Evolutionary conservation across 352 stramenopile species (phyloP).

Genomic region (Globisporangium viniferum): DNA sequence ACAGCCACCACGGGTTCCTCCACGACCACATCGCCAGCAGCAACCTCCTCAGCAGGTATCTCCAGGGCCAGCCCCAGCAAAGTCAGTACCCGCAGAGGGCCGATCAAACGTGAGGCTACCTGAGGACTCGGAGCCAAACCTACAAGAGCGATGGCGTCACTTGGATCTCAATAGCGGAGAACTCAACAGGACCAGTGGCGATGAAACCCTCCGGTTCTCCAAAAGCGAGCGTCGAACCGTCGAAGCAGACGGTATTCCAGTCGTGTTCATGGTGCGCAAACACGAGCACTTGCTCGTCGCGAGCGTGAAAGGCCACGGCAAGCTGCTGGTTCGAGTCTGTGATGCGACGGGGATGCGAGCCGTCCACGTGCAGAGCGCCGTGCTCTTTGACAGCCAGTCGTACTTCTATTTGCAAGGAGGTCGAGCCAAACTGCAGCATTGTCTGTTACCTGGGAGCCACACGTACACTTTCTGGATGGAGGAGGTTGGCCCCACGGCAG

Average conservation of each 20-base stretch:
- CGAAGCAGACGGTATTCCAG: conserved; percentile 23
- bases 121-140: no score
- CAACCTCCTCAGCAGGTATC: background rate
- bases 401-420: conserved; percentile 53
- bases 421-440: conserved; percentile 37
- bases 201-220: conserved; percentile 29
- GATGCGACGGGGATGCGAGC: conserved; percentile 44
- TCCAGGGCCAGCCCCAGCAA: no score
- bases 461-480: conserved; percentile 78
- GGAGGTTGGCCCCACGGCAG: conserved; percentile 20
- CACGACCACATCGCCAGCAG: conserved; percentile 8
- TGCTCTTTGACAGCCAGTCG: conserved; percentile 70
- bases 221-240: conserved; percentile 29
- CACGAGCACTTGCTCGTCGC: conserved; percentile 61
- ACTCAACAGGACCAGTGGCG: background rate
- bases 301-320: conserved; percentile 45
- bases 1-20: conserved; percentile 14
- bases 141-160: background rate
- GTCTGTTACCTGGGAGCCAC: conserved; percentile 44
- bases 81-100: no score
- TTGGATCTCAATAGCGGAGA: background rate
- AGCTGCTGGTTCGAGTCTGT: conserved; percentile 60
- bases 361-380: conserved; percentile 49
- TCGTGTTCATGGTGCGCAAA: conserved; percentile 43
- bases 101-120: no score